Percentiles rank a stretch among this genome's conserved stretches.
Evolutionary conservation across 192 early-diverging fungal genomes (phyloP).

Genomic region (Rhizophagus sp.): DNA sequence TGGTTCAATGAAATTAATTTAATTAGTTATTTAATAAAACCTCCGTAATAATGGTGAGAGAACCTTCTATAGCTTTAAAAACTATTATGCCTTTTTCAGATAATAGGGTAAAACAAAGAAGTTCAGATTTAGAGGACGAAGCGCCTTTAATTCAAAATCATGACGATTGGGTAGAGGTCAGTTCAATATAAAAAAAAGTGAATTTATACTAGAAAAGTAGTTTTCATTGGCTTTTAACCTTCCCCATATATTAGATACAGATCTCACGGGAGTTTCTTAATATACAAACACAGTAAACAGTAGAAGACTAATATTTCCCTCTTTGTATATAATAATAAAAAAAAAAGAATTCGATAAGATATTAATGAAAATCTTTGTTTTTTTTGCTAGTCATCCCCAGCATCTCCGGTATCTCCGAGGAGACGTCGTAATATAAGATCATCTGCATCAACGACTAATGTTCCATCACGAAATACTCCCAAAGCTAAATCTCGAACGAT

Average conservation of each 20-base stretch:
- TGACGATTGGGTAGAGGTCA: conserved; percentile 18
- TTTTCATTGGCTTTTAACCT: background rate
- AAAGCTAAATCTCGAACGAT: conserved; percentile 49
- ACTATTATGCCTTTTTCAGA: conserved; percentile 30
- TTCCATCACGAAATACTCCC: background rate
- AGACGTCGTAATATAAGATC: background rate
- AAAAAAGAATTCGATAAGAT: background rate
- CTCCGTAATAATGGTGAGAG: conserved; percentile 21
- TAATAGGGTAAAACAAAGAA: conserved; percentile 13
- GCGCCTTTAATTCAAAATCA: conserved; percentile 24
- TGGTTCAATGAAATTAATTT: background rate
- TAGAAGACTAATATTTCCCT: background rate
- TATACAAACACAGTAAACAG: background rate
- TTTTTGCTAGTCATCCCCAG: background rate
- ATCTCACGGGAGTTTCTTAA: background rate
- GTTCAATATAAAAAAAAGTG: background rate
- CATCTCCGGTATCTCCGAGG: background rate
- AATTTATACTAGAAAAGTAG: background rate
- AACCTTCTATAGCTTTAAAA: conserved; percentile 28
- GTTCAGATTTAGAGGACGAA: conserved; percentile 27
- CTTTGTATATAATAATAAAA: background rate
- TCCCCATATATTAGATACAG: background rate
- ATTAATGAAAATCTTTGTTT: background rate
- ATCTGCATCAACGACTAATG: background rate
- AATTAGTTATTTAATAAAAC: background rate